phyloP scores from a whole-genome alignment of 768 basidiomycete genomes.

The Trametes cubensis region DNA sequence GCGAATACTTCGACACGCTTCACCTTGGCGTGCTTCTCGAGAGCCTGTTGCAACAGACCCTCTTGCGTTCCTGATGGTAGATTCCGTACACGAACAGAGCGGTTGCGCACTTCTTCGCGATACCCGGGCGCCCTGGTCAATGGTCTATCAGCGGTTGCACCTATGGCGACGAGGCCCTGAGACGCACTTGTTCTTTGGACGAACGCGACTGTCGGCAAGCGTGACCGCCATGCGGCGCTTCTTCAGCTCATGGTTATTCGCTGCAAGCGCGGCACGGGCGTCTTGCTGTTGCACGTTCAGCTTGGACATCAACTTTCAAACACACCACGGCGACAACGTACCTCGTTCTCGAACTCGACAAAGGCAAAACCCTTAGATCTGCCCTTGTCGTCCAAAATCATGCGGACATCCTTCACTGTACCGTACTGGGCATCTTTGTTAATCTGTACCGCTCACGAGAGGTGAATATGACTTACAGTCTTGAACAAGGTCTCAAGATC shows the following conservation, averaged over 20 bases:
- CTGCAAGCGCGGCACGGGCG: conserved; percentile 69
- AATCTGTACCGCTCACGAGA: neutral
- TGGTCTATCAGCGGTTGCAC: neutral
- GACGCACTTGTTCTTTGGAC: conserved; percentile 32
- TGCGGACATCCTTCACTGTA: conserved; percentile 74
- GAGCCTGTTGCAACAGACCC: conserved; percentile 84
- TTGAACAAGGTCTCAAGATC: conserved; percentile 83
- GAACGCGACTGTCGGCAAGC: conserved; percentile 68
- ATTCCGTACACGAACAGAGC: conserved; percentile 76
- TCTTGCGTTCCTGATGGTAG: conserved; percentile 83
- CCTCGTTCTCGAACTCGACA: conserved; percentile 86
- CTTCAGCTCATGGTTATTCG: conserved; percentile 88
- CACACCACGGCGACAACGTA: conserved; percentile 35
- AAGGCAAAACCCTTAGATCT: conserved; percentile 87
- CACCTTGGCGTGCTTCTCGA: conserved; percentile 76
- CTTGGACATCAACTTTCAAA: too few species aligned
- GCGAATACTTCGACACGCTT: conserved; percentile 77
- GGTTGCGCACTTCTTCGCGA: conserved; percentile 61
- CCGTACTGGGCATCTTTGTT: conserved; percentile 64
- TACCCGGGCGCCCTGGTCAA: conserved; percentile 15
- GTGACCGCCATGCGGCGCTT: conserved; percentile 90
- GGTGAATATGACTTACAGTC: conserved; percentile 51
- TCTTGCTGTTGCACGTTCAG: conserved; percentile 51
- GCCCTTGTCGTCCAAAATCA: conserved; percentile 72
- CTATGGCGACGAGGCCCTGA: neutral